phyloP scores from a whole-genome alignment of 768 basidiomycete genomes.

The Phlegmacium glaucopus region DNA sequence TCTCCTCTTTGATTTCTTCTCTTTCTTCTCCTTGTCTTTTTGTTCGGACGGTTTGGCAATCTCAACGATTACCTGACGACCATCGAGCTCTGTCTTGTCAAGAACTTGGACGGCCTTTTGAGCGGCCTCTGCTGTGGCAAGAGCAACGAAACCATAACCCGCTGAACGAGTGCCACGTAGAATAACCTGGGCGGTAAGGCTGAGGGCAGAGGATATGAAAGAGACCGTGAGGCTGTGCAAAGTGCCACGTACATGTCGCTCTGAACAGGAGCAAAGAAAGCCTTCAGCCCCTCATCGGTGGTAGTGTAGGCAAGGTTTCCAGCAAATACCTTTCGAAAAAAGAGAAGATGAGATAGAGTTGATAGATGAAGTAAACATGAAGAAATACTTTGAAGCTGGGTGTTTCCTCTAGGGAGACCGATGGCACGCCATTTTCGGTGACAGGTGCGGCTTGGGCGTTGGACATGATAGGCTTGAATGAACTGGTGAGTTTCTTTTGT shows the following conservation, averaged over 20 bases:
- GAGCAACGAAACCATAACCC: slow-evolving; percentile 91
- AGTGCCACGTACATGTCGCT: slow-evolving; percentile 76
- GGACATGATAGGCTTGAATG: slow-evolving; percentile 66
- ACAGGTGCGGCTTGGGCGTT: slow-evolving; percentile 86
- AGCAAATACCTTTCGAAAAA: slow-evolving; percentile 71
- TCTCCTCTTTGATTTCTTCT: slow-evolving; percentile 75
- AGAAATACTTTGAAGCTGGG: slow-evolving; percentile 74
- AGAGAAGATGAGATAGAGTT: slow-evolving; percentile 16
- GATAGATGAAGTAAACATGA: slow-evolving; percentile 13
- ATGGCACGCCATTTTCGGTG: slow-evolving; percentile 81
- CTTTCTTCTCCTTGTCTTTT: slow-evolving; percentile 81
- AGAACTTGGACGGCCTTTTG: slow-evolving; percentile 83
- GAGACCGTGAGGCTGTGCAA: slow-evolving; percentile 38
- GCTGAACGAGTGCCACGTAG: slow-evolving; percentile 81
- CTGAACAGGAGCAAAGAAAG: slow-evolving; percentile 87
- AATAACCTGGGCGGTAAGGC: slow-evolving; percentile 83
- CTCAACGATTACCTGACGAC: slow-evolving; percentile 87
- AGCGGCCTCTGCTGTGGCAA: slow-evolving; percentile 77
- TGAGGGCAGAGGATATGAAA: slow-evolving; percentile 28
- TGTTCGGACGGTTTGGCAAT: slow-evolving; percentile 88
- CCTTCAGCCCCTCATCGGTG: slow-evolving; percentile 92
- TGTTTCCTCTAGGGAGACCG: slow-evolving; percentile 75
- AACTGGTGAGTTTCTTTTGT: slow-evolving; percentile 50
- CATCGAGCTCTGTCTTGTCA: slow-evolving; percentile 86
- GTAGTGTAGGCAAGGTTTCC: slow-evolving; percentile 95